Evolutionary conservation across 2,329 filamentous ascomycete species (phyloP), one percentile per base, ranked within the genome.

Genomic region (Macroventuria anomochaeta): DNA sequence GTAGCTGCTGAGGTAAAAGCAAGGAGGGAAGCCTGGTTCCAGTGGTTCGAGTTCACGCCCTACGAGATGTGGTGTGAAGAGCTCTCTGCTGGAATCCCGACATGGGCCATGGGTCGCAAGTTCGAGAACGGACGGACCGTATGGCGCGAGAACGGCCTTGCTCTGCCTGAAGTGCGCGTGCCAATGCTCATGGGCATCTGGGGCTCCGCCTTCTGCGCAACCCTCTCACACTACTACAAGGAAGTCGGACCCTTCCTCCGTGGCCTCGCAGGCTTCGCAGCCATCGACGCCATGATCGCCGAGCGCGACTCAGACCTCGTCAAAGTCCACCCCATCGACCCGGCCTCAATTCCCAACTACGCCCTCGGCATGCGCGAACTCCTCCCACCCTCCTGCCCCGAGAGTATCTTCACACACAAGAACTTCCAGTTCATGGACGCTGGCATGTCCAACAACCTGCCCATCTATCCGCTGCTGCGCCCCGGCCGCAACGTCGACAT

Each of bases 41-140:
- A 99, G 67, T 97, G 95, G 93, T 97, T 95, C 63, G 95, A 99
- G 69, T 76, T 76, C 66, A 96, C 91, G 0, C 93, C 93, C 0
- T 97, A 96, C 68, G 93, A 97, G 72, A 88, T 97, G 71, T 97
- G 95, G 74, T 96, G 92, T 64, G 93, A 97, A 74, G 93, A 97
- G 68, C 87, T 96, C 43, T 83, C 84, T 20, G 92, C 93, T 2
- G 93, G 95, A 3, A 97, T 99, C 56, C 95, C 95, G 0, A 96
- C 91, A 0, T 99, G 93, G 92, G 90, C 92, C 6, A 79, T 97
- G 54, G 95, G 95, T 3, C 85, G 95, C 38, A 87, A 84, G 53
- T 99, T 97, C 73, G 79, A 89, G 28, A 81, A 84, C 32, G 95
- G 95, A 15, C 74, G 77, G 34, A 88, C 89, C 55, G 75, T 88